Evolutionary conservation across 2,329 filamentous ascomycete genomes (phyloP).

Genomic region (Hysterium pulicare): DNA sequence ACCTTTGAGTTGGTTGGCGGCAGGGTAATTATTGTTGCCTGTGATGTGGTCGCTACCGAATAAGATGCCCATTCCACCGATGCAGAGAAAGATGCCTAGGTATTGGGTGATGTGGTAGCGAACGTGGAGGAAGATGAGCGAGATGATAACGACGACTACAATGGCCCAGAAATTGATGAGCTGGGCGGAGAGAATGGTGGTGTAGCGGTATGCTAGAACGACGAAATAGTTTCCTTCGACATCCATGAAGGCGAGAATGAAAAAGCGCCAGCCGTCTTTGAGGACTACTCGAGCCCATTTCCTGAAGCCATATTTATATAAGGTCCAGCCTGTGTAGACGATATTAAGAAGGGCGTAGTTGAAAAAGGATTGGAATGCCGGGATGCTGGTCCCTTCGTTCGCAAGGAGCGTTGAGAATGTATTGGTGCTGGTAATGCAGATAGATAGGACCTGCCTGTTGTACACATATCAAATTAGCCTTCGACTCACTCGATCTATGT

Average conservation of each 20-base stretch:
- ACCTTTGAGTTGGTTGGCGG: slow-evolving; percentile 75
- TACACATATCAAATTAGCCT: slow-evolving; percentile 2
- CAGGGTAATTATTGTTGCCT: slow-evolving; percentile 65
- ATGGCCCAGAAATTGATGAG: slow-evolving; percentile 99
- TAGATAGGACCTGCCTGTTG: slow-evolving; percentile 69
- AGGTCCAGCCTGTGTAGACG: slow-evolving; percentile 75
- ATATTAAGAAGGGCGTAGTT: slow-evolving; percentile 83
- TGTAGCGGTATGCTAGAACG: slow-evolving; percentile 86
- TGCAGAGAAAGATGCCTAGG: slow-evolving; percentile 81
- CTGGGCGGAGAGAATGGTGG: slow-evolving; percentile 87
- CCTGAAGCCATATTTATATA: slow-evolving; percentile 74
- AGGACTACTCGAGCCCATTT: slow-evolving; percentile 63
- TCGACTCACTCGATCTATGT: slow-evolving; percentile 2
- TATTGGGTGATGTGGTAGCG: slow-evolving; percentile 88
- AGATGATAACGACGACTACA: slow-evolving; percentile 82
- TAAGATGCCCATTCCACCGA: slow-evolving; percentile 84
- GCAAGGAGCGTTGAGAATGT: slow-evolving; percentile 79
- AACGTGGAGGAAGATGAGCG: slow-evolving; percentile 77
- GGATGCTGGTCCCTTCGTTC: slow-evolving; percentile 68
- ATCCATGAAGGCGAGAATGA: slow-evolving; percentile 88
- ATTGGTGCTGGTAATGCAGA: slow-evolving; percentile 90
- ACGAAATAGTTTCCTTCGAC: slow-evolving; percentile 98
- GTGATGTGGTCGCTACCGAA: slow-evolving; percentile 85
- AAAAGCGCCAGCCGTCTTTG: slow-evolving; percentile 82
- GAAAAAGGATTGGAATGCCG: slow-evolving; percentile 93